Percentiles rank a stretch among this genome's conserved stretches.
Conservation (phyloP, 495 filamentous ascomycete species). For the Sabuloglossum arenarium region DNA sequence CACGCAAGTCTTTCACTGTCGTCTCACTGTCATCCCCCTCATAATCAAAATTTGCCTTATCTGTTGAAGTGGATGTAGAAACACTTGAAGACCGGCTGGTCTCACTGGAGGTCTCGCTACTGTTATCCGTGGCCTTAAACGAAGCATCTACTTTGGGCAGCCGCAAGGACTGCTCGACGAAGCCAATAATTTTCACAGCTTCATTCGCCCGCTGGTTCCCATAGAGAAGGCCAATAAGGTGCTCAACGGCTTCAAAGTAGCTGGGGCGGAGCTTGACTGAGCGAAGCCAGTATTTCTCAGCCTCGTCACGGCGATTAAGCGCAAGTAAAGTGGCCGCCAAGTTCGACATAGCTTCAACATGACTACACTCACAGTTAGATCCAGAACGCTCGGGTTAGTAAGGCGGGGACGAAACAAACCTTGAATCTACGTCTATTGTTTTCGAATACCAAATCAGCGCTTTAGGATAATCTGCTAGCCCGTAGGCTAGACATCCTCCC, state of each 20-base stretch:
- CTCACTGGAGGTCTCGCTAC: constrained; percentile 33
- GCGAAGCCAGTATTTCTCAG: constrained; percentile 66
- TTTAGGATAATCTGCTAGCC: constrained; percentile 66
- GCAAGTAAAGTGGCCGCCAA: constrained; percentile 75
- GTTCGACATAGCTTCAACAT: constrained; percentile 91
- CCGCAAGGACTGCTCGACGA: constrained; percentile 59
- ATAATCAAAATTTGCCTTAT: constrained; percentile 36
- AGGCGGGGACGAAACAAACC: constrained; percentile 28
- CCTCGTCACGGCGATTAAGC: constrained; percentile 62
- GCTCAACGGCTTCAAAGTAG: constrained; percentile 93
- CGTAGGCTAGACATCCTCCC: constrained; percentile 85
- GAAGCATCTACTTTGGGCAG: constrained; percentile 26
- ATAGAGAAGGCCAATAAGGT: constrained; percentile 77
- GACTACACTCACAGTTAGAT: constrained; percentile 24
- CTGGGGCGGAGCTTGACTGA: constrained; percentile 68
- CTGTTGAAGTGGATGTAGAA: constrained; percentile 28
- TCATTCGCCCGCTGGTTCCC: constrained; percentile 63
- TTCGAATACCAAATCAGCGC: constrained; percentile 77
- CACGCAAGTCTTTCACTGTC: constrained; percentile 7
- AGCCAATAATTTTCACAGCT: constrained; percentile 75
- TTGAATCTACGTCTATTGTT: constrained; percentile 60
- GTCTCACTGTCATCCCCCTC: constrained; percentile 22
- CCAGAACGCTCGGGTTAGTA: not conserved
- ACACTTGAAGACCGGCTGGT: constrained; percentile 28
- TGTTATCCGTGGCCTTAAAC: constrained; percentile 29